Evolutionary conservation across 345 rosid genomes (phyloP), one percentile per base, ranked within the genome.

Genomic region (Murraya paniculata): DNA sequence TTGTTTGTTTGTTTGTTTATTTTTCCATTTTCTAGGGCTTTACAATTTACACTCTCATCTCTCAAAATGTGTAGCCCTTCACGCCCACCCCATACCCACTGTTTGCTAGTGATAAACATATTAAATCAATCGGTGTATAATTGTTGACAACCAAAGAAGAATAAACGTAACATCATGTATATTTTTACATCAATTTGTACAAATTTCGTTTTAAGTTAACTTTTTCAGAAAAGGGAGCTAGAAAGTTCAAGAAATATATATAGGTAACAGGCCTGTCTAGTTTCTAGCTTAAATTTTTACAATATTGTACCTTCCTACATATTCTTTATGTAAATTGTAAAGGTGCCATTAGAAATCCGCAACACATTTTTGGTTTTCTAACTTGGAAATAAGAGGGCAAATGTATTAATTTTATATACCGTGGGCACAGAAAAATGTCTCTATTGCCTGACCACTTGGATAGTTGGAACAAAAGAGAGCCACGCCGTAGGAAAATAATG

Each of bases 21-120:
- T 50, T 77, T 64, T 78, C 85, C 84, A 81, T 78, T 83, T 77
- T 82, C 87, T 88, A 82, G 88, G 86, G 88, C 81, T 89, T 84
- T 75, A 78, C 85, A 79, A 73, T 45, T 14, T 31, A 61, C 31
- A 61, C 41, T 30, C 11, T 50, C 19, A 10, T 25, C 55, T 53
- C 18, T 53, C 18, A 48, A 27, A 65, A 65, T 35, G 14, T 33
- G 21, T 65, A 65, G 14, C 19, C 59, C 53, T 27, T 64, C 78
- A 9, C 73, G 22, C 68, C 64, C 21, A 22, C 53, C 2, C 70
- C 67, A 61, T 50, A 74, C 72, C 64, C 55, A 5, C 78, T 33
- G 22, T 22, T 30, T 5, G 18, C 64, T 62, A 60, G 18, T 45
- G 18, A 45, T 45, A 45, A 11, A 45, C 0, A 45, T 45, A 45